phyloP scores from a whole-genome alignment of 257 asterid genomes.

The Mitragyna speciosa region DNA sequence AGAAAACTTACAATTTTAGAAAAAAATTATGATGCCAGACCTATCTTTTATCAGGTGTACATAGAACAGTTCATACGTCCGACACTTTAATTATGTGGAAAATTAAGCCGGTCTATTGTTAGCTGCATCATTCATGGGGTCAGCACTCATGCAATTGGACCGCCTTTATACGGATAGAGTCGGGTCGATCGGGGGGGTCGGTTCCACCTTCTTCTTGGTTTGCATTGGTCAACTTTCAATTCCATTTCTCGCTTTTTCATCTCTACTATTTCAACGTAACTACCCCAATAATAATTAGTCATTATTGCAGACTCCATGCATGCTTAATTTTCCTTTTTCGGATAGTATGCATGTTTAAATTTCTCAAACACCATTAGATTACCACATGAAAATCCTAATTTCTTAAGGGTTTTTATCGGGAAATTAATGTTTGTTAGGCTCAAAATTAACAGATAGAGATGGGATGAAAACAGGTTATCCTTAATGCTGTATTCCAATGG shows the following conservation, averaged over 20 bases:
- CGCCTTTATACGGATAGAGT: not conserved
- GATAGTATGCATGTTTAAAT: not conserved
- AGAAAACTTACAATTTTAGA: too few relatives aligned
- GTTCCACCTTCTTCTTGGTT: not conserved
- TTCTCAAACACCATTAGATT: not conserved
- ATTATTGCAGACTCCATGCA: not conserved
- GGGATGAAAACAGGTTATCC: too few relatives aligned
- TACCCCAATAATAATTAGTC: not conserved
- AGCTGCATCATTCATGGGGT: slow-evolving; percentile 12
- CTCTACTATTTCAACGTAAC: not conserved
- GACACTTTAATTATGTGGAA: not conserved
- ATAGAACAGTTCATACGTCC: too few relatives aligned
- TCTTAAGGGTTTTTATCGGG: not conserved
- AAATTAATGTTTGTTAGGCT: not conserved
- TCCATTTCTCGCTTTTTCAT: not conserved
- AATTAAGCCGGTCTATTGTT: not conserved
- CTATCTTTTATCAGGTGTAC: too few relatives aligned
- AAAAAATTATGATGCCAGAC: too few relatives aligned
- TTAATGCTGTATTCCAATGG: too few relatives aligned
- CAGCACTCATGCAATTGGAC: slow-evolving; percentile 11
- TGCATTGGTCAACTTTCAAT: not conserved
- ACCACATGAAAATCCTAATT: not conserved
- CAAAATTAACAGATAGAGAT: not conserved
- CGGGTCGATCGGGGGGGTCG: not conserved
- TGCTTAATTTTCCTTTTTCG: not conserved